Percentiles rank a stretch among this genome's conserved stretches.
Evolutionary conservation across 2,329 filamentous ascomycete genomes (phyloP).

Genomic region (Nigrospora sphaerica): DNA sequence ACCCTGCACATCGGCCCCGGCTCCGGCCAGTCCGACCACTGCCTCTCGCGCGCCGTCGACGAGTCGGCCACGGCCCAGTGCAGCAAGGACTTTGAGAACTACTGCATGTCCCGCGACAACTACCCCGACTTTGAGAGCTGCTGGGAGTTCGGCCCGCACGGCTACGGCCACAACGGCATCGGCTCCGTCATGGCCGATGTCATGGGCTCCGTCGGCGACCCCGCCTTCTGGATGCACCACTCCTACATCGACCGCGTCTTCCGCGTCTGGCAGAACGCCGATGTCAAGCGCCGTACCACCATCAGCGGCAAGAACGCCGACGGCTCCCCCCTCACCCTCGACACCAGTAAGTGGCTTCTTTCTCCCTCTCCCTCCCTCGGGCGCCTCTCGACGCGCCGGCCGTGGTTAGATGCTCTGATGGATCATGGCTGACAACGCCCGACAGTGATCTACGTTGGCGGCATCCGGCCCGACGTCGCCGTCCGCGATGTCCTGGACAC

Average conservation of each 20-base stretch:
- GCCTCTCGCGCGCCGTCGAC: slow-evolving; percentile 22
- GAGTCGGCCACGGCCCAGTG: slow-evolving; percentile 18
- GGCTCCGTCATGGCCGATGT: slow-evolving; percentile 23
- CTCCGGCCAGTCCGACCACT: slow-evolving; percentile 18
- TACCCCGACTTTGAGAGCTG: slow-evolving; percentile 6
- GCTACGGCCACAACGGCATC: slow-evolving; percentile 24
- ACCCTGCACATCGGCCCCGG: slow-evolving; percentile 8
- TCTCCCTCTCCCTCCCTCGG: too few species aligned
- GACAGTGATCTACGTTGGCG: background rate
- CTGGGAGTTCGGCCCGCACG: slow-evolving; percentile 18
- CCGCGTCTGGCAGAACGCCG: slow-evolving; percentile 12
- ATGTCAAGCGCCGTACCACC: slow-evolving; percentile 15
- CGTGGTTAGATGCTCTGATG: too few species aligned
- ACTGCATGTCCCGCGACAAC: slow-evolving; percentile 5
- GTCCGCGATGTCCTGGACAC: slow-evolving; percentile 3
- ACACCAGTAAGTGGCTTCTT: background rate
- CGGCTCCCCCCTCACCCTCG: slow-evolving; percentile 1
- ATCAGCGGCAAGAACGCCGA: slow-evolving; percentile 8
- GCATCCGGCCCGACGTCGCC: slow-evolving; percentile 1
- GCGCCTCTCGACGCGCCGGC: too few species aligned
- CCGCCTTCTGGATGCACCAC: slow-evolving; percentile 16
- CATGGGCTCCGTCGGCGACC: slow-evolving; percentile 22
- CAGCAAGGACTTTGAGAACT: slow-evolving; percentile 6
- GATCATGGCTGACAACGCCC: too few species aligned
- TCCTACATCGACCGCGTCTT: slow-evolving; percentile 5